phyloP scores from a whole-genome alignment of 1,284 basidiomycete species.

The Wallemia hederae region DNA sequence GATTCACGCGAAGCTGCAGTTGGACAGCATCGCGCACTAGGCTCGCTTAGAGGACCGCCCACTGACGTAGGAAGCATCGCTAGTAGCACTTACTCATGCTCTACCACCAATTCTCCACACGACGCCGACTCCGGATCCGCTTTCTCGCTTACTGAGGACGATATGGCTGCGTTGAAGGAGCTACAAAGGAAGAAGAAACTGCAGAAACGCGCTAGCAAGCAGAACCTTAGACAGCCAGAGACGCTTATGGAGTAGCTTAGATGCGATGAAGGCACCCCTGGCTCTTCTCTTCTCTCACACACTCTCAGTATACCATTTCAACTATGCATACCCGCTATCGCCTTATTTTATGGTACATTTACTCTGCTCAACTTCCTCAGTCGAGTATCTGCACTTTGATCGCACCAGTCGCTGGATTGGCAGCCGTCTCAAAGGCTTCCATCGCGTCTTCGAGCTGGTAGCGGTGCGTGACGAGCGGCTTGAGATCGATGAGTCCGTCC shows the following conservation, averaged over 20 bases:
- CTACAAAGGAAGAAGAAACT: not conserved
- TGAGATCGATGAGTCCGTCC: conserved; percentile 51
- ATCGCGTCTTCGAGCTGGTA: conserved; percentile 44
- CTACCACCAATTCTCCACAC: not conserved
- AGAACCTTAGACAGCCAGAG: too few species aligned
- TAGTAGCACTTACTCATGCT: not conserved
- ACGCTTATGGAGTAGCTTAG: too few species aligned
- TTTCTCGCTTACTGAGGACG: not conserved
- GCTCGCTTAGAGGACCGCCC: not conserved
- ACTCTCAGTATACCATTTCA: too few species aligned
- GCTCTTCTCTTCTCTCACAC: too few species aligned
- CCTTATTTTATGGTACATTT: too few species aligned
- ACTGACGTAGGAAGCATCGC: not conserved
- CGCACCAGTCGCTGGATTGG: conserved; percentile 35
- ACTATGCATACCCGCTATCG: too few species aligned
- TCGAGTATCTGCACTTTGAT: conserved; percentile 30
- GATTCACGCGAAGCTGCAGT: not conserved
- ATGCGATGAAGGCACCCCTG: too few species aligned
- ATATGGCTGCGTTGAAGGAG: not conserved
- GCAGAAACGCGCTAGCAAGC: too few species aligned
- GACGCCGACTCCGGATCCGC: not conserved
- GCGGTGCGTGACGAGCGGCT: conserved; percentile 59
- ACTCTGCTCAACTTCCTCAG: too few species aligned
- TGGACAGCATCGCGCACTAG: not conserved
- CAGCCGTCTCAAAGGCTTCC: conserved; percentile 48